These are phyloP conservation scores for Aspergillus novoparasiticus DNA, from an alignment of 2,329 filamentous ascomycete species.

Conservation along the genomic window DNA sequence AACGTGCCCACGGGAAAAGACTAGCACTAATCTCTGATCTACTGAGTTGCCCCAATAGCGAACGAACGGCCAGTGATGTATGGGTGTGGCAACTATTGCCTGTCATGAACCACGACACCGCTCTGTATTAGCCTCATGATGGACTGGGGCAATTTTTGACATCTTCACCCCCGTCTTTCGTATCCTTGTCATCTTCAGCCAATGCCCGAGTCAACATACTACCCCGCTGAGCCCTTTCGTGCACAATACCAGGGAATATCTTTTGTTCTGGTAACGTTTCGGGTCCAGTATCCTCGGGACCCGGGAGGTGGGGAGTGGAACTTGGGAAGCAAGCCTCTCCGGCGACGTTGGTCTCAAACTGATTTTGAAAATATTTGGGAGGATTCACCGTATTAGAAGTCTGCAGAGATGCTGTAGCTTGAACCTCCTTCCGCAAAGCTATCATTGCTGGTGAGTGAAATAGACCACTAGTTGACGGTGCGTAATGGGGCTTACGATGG, in stretches of 20 bases:
- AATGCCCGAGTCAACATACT: slow-evolving; percentile 19
- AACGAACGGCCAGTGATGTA: not conserved
- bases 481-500: not conserved
- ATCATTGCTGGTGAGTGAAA: not conserved
- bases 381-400: not conserved
- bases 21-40: not conserved
- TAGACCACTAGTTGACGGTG: not conserved
- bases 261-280: slow-evolving; percentile 36
- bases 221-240: slow-evolving; percentile 38
- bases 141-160: not conserved
- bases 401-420: not conserved
- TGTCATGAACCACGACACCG: not conserved
- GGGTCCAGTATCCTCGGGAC: slow-evolving; percentile 10
- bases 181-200: slow-evolving; percentile 6
- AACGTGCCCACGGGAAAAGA: not conserved
- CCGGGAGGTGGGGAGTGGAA: not conserved
- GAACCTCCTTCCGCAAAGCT: not conserved
- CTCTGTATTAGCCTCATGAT: not conserved
- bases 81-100: not conserved
- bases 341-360: not conserved
- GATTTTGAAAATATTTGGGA: not conserved
- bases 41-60: not conserved
- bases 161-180: not conserved
- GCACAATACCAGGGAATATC: slow-evolving; percentile 48
- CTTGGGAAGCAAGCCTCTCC: not conserved